Evolutionary conservation across 306 rosid species (phyloP).

Genomic region (Quercus glauca): DNA sequence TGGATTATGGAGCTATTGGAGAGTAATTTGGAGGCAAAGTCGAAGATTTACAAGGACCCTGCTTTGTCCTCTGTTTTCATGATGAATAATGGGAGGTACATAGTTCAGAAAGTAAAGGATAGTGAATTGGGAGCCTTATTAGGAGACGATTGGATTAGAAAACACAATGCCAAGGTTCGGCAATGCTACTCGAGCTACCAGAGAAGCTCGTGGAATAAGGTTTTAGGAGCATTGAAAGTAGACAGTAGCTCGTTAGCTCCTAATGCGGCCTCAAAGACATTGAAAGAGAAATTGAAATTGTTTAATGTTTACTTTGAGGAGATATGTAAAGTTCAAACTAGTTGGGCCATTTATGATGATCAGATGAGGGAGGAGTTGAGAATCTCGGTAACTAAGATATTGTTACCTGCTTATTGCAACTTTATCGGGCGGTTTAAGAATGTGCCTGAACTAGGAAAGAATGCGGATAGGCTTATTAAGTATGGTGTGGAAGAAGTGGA

Average conservation of each 20-base stretch:
- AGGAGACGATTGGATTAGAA: conserved; percentile 89
- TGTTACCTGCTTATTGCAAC: conserved; percentile 70
- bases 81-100: conserved; percentile 92
- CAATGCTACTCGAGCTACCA: conserved; percentile 67
- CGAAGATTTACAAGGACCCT: conserved; percentile 71
- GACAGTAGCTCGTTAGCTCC: conserved; percentile 56
- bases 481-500: conserved; percentile 55
- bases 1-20: conserved; percentile 90
- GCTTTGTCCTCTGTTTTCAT: conserved; percentile 70
- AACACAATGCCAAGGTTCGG: conserved; percentile 65
- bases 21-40: conserved; percentile 86
- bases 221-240: conserved; percentile 50
- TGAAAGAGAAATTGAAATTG: conserved; percentile 73
- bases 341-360: conserved; percentile 68
- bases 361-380: conserved; percentile 74
- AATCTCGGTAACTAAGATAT: conserved; percentile 46
- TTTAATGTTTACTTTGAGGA: conserved; percentile 73
- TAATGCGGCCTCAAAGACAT: conserved; percentile 39
- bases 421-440: conserved; percentile 58
- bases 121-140: conserved; percentile 69
- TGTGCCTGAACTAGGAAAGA: conserved; percentile 56
- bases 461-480: conserved; percentile 55
- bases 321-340: conserved; percentile 58
- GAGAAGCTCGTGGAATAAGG: conserved; percentile 80
- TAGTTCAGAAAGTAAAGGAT: conserved; percentile 72